phyloP scores from a whole-genome alignment of 495 filamentous ascomycete species.

The Lasiosphaeria ovina region DNA sequence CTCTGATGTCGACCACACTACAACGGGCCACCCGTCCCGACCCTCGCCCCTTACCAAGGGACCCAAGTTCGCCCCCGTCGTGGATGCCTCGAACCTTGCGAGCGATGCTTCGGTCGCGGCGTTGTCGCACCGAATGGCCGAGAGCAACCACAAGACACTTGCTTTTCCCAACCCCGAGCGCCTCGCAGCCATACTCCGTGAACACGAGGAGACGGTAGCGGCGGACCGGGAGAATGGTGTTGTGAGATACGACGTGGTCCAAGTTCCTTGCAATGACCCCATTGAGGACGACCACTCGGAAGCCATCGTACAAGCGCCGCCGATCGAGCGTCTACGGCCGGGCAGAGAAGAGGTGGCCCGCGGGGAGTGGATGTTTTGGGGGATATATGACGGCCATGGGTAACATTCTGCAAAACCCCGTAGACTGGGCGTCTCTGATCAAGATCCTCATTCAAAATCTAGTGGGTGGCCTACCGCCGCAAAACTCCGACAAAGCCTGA shows the following conservation, averaged over 20 bases:
- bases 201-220: conserved; percentile 1
- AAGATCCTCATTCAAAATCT: background rate
- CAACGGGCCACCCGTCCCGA: background rate
- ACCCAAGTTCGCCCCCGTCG: background rate
- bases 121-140: background rate
- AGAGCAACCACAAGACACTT: background rate
- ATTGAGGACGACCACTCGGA: conserved; percentile 9
- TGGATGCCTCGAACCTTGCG: background rate
- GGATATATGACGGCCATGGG: conserved; percentile 8
- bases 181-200: conserved; percentile 1
- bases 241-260: conserved; percentile 5
- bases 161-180: background rate
- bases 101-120: background rate
- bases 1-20: background rate
- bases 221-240: background rate
- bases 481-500: conserved; percentile 7
- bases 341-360: no score
- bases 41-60: background rate
- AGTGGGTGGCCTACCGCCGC: conserved; percentile 8
- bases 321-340: no score
- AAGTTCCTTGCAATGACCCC: conserved; percentile 6
- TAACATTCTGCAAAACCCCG: background rate
- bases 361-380: conserved; percentile 10
- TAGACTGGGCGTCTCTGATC: background rate
- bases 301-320: background rate